These are phyloP conservation scores for Amborella trichopoda DNA, from an alignment of 164 flowering plant genomes.

Conservation along the genomic window DNA sequence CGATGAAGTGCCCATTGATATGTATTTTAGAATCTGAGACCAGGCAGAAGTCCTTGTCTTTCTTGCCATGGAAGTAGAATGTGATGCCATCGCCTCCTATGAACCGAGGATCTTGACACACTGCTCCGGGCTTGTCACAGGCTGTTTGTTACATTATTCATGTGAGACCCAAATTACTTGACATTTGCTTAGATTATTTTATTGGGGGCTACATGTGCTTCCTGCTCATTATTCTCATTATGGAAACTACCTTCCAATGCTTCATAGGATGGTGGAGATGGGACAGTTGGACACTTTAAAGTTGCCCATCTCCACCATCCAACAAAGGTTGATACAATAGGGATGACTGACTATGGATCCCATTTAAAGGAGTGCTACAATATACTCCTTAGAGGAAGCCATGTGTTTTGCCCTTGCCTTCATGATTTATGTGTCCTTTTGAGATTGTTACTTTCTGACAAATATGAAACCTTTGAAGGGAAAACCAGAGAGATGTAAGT, in stretches of 20 bases:
- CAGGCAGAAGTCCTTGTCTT: slow-evolving; percentile 34
- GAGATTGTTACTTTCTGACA: no score
- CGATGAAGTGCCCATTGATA: slow-evolving; percentile 46
- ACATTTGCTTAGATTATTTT: no score
- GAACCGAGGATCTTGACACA: slow-evolving; percentile 32
- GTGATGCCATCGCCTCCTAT: slow-evolving; percentile 40
- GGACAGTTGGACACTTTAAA: not conserved
- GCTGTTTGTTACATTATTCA: slow-evolving; percentile 14
- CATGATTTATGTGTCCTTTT: no score
- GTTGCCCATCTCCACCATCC: no score
- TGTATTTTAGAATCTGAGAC: slow-evolving; percentile 39
- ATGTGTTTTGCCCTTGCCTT: no score
- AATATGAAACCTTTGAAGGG: no score
- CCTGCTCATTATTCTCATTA: no score
- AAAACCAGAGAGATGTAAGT: no score
- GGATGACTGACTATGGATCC: no score
- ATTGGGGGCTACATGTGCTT: not conserved
- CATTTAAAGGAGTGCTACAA: no score
- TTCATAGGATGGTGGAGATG: not conserved
- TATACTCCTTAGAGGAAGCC: no score
- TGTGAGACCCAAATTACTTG: not conserved
- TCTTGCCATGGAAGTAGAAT: slow-evolving; percentile 47
- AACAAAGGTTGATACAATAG: no score
- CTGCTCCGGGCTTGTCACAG: slow-evolving; percentile 28
- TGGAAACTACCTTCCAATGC: not conserved